Percentiles rank a stretch among this genome's conserved stretches.
Evolutionary conservation across 305 asterid species (phyloP).

Genomic region (Salvia sclarea): DNA sequence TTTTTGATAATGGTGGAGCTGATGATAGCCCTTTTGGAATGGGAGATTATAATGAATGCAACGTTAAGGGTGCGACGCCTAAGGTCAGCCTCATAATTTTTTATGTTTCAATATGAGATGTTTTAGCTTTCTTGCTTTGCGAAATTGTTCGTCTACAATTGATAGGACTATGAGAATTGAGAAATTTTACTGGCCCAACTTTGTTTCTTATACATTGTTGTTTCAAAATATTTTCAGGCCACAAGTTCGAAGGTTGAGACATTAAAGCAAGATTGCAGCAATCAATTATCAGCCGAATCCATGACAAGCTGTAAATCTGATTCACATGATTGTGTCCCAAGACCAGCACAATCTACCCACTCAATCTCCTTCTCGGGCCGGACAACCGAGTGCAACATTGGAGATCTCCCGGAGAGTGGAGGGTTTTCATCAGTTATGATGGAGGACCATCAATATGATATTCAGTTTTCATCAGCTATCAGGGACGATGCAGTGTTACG

Average conservation of each 20-base stretch:
- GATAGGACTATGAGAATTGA: not conserved
- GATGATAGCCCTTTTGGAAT: constrained; percentile 60
- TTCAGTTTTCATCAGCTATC: constrained; percentile 48
- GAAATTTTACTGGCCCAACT: not conserved
- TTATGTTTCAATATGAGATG: constrained; percentile 2
- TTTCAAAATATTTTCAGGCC: constrained; percentile 34
- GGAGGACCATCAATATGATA: constrained; percentile 56
- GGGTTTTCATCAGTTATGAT: constrained; percentile 48
- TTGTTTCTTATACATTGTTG: not conserved
- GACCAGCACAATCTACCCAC: constrained; percentile 39
- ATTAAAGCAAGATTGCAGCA: constrained; percentile 48
- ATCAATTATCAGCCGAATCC: constrained; percentile 40
- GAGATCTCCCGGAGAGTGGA: constrained; percentile 49
- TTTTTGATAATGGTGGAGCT: constrained; percentile 56
- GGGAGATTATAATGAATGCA: constrained; percentile 47
- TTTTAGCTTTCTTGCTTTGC: constrained; percentile 23
- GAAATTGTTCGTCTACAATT: not conserved
- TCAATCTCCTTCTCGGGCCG: constrained; percentile 39
- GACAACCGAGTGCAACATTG: constrained; percentile 39
- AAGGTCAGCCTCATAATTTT: constrained; percentile 45
- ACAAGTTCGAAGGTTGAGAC: constrained; percentile 32
- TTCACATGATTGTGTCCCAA: constrained; percentile 36
- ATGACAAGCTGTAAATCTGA: constrained; percentile 49
- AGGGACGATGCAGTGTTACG: constrained; percentile 76
- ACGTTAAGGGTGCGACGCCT: constrained; percentile 33